Evolutionary conservation across 805 yeast genomes (phyloP), one percentile per base, ranked within the genome.

Genomic region (Blastobotrys mokoenaii): DNA sequence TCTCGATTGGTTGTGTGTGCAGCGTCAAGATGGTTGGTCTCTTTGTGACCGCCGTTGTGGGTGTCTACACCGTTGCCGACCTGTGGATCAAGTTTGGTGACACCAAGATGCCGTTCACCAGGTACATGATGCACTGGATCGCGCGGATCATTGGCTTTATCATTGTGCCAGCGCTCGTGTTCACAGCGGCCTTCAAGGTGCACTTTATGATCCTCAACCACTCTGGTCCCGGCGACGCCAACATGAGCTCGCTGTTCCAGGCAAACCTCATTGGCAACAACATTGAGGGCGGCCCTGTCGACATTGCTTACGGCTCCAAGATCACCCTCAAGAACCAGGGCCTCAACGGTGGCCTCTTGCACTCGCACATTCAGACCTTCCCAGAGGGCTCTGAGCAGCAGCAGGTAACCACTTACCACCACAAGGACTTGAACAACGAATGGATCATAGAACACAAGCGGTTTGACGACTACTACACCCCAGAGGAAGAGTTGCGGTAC

Each of bases 1-100:
- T 87, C 43, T 71, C 79, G 39, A 79, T 93, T 57, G 97, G 98
- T 36, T 84, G 93, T 63, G 84, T 89, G 15, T 82, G 90, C 60
- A 83, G 95, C 25, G 95, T 88, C 47, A 93, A 93, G 67, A 87
- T 89, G 96, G 97, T 93, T 47, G 99, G 99, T 57, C 73, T 90
- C 46, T 86, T 93, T 58, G 85, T 86, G 49, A 90, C 95, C 46
- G 65, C 87, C 14, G 68, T 88, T 51, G 88, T 93, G 46, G 99
- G 99, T 41, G 75, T 87, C 51, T 86, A 90, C 66, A 88, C 96
- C 17, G 71, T 85, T 34, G 82, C 79, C 44, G 97, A 93, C 58
- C 71, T 93, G 57, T 93, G 97, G 95, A 71, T 68, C 56, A 77
- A 77, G 62, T 76, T 87, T 56, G 95, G 89, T 52, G 90, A 84